A percentile compares a stretch with the other conserved stretches of the same genome.
Conservation (phyloP, 345 rosid genomes). For the Chamaenerion angustifolium region DNA sequence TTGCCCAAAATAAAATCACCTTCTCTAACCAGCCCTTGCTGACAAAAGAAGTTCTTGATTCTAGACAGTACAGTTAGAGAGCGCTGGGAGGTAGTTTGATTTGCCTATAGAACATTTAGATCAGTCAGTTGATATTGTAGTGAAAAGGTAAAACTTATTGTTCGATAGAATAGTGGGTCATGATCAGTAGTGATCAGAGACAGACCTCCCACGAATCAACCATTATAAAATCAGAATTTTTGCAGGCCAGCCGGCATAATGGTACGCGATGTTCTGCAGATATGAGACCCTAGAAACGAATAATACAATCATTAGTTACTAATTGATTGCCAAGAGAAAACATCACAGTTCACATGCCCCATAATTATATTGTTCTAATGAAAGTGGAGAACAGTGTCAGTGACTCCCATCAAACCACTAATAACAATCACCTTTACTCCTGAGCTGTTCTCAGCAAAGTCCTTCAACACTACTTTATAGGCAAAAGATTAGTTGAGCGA, state of each 20-base stretch:
- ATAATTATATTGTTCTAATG: no score
- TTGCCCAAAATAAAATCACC: conserved; percentile 21
- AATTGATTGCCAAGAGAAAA: neutral
- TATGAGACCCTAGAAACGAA: conserved; percentile 43
- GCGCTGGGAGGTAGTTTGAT: conserved; percentile 57
- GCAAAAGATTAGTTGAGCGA: neutral
- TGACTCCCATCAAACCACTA: no score
- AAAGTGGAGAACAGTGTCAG: no score
- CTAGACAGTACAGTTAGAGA: conserved; percentile 48
- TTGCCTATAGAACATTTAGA: conserved; percentile 29
- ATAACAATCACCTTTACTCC: no score
- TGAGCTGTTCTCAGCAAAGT: neutral
- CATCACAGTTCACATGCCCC: no score
- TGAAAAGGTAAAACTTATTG: no score
- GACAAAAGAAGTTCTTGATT: conserved; percentile 33
- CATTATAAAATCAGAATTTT: conserved; percentile 72
- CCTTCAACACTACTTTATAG: neutral
- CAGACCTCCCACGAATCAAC: conserved; percentile 92
- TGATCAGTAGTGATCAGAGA: neutral
- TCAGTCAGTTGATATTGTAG: no score
- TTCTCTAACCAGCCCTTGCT: conserved; percentile 14
- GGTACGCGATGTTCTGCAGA: conserved; percentile 53
- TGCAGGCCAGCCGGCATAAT: conserved; percentile 67
- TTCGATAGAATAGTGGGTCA: no score
- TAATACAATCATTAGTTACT: neutral